Evolutionary conservation across 129 eudicot species (phyloP).

Genomic region (Lactuca sativa): DNA sequence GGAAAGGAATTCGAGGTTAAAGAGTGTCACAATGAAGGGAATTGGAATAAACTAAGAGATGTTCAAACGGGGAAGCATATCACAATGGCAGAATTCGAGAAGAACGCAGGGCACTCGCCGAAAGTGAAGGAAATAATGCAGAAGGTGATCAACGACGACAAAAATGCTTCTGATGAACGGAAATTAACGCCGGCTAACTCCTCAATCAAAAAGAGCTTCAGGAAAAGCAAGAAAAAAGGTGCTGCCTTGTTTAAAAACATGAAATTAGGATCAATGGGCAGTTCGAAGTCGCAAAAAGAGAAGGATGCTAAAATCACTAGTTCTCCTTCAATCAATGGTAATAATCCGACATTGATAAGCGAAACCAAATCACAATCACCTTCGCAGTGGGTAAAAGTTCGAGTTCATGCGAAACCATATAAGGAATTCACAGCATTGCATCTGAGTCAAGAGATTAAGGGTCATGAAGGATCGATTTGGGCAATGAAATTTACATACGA

Average conservation of each 20-base stretch:
- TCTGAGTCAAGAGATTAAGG: conserved; percentile 36
- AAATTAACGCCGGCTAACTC: conserved; percentile 26
- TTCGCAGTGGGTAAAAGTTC: conserved; percentile 41
- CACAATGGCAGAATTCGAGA: conserved; percentile 43
- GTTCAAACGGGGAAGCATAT: conserved; percentile 31
- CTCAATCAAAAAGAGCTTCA: conserved; percentile 27
- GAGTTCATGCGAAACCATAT: conserved; percentile 31
- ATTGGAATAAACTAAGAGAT: conserved; percentile 36
- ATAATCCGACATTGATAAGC: not conserved
- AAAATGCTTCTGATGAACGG: conserved; percentile 30
- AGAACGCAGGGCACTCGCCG: conserved; percentile 29
- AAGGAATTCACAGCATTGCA: conserved; percentile 44
- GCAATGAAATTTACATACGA: conserved; percentile 40
- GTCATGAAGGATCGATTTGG: conserved; percentile 40
- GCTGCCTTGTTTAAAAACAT: conserved; percentile 39
- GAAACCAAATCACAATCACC: conserved; percentile 24
- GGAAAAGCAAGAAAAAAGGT: conserved; percentile 37
- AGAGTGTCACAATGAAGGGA: conserved; percentile 30
- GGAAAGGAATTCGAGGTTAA: conserved; percentile 31
- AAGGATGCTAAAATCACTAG: conserved; percentile 6
- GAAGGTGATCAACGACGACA: conserved; percentile 8
- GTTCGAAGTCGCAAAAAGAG: conserved; percentile 44
- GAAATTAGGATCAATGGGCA: conserved; percentile 52
- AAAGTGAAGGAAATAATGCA: conserved; percentile 31
- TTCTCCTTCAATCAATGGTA: conserved; percentile 10